Base-by-base conservation (phyloP, 2,329 filamentous ascomycete species). In the Zymoseptoria passerinii region DNA sequence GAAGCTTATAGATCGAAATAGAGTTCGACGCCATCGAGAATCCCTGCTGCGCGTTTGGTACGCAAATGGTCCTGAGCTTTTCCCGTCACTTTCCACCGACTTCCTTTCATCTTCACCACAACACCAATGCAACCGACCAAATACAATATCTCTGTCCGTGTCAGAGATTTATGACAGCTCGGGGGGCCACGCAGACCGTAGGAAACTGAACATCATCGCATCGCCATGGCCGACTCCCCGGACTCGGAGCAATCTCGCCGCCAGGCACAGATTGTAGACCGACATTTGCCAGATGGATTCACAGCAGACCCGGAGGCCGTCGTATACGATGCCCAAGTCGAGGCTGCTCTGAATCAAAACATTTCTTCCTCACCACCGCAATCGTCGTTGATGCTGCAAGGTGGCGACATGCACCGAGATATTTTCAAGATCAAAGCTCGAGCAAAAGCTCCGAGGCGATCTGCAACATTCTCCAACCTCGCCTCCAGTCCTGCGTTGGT, bases 401-500 rank as follows among this genome's bases (percentile, higher is more conserved):
- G 88, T 54, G 88, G 88, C 48, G 88, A 92, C 67, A 86, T 92
- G 20, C 88, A 91, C 70, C 84, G 88, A 35, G 86, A 89, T 66
- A 81, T 92, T 35, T 92, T 88, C 79, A 87, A 83, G 69, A 84
- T 90, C 66, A 83, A 86, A 61, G 83, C 84, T 16, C 78, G 83
- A 48, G 74, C 71, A 71, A 80, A 67, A 66, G 70, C 72, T 48
- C 71, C 74, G 10, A 72, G 71, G 57, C 81, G 88, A 61, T 78
- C 88, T 16, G 81, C 81, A 55, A 90, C 87, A 0, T 90, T 90
- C 66, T 85, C 87, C 48, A 65, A 53, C 76, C 83, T 55, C 18
- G 40, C 55, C 28, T 60, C 55, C 40, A 61, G 61, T 50, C 59
- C 55, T 27, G 57, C 61, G 35, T 50, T 64, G 48, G 44, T 58